These are phyloP conservation scores for Vigna mungo DNA, from an alignment of 306 rosid species.

Conservation along the genomic window DNA sequence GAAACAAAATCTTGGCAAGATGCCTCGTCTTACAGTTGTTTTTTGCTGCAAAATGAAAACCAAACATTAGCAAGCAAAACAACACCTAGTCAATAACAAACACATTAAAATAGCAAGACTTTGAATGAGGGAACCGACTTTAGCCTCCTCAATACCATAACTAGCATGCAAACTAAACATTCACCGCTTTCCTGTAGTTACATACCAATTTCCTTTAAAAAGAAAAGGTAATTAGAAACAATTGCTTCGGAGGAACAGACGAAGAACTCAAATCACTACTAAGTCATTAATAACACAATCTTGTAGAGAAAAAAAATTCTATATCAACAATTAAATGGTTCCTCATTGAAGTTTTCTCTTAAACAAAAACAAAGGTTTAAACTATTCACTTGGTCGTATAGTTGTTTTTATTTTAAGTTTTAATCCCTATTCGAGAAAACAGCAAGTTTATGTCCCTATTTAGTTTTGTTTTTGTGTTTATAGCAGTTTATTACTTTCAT, in stretches of 20 bases:
- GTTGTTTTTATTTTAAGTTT: too few species aligned
- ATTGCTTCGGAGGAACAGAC: too few species aligned
- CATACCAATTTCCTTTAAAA: too few species aligned
- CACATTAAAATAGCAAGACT: not conserved
- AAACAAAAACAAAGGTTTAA: not conserved
- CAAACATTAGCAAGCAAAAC: not conserved
- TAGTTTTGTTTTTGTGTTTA: too few species aligned
- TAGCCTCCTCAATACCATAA: not conserved
- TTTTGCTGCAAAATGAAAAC: conserved; percentile 56
- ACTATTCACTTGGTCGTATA: not conserved
- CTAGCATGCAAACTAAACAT: not conserved
- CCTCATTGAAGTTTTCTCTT: not conserved
- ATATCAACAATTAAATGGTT: not conserved
- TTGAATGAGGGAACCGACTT: not conserved
- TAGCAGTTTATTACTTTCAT: not conserved
- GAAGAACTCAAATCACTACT: not conserved
- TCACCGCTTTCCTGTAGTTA: not conserved
- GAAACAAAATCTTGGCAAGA: conserved; percentile 80
- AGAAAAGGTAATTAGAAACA: too few species aligned
- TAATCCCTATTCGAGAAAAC: not conserved
- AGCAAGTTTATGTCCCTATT: not conserved
- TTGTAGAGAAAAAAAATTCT: not conserved
- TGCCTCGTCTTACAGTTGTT: conserved; percentile 74
- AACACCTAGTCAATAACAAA: not conserved
- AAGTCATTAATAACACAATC: not conserved